Evolutionary conservation across 2,329 filamentous ascomycete genomes (phyloP).

Genomic region (Xylariales sp.): DNA sequence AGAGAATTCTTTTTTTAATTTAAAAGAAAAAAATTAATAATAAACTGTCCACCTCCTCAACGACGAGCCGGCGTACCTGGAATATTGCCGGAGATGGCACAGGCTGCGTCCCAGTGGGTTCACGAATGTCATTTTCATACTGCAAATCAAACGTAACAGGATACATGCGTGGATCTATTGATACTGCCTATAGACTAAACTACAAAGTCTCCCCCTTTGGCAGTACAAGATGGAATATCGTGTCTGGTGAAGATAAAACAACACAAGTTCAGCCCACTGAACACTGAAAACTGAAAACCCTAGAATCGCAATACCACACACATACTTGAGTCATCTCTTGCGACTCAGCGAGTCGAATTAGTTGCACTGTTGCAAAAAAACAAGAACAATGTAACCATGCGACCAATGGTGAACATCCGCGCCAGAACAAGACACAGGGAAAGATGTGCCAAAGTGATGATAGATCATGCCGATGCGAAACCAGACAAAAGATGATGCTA

Average conservation of each 20-base stretch:
- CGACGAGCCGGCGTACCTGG: too few relatives aligned
- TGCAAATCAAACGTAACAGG: slow-evolving; percentile 17
- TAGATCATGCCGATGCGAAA: slow-evolving; percentile 47
- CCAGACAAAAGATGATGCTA: slow-evolving; percentile 44
- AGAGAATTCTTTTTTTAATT: slow-evolving; percentile 14
- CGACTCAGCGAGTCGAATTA: slow-evolving; percentile 43
- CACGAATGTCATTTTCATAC: background rate
- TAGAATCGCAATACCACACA: slow-evolving; percentile 40
- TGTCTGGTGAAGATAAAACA: slow-evolving; percentile 48
- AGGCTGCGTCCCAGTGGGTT: background rate
- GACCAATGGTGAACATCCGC: slow-evolving; percentile 40
- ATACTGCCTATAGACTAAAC: slow-evolving; percentile 48
- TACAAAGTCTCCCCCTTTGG: slow-evolving; percentile 43
- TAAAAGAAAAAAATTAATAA: background rate
- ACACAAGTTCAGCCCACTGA: slow-evolving; percentile 41
- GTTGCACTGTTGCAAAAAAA: slow-evolving; percentile 41
- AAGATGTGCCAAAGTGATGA: slow-evolving; percentile 45
- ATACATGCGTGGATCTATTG: slow-evolving; percentile 42
- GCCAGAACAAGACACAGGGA: slow-evolving; percentile 40
- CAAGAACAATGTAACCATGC: slow-evolving; percentile 41
- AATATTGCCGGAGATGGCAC: background rate
- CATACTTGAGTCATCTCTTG: slow-evolving; percentile 45
- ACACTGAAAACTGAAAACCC: slow-evolving; percentile 23
- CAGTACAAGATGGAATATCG: slow-evolving; percentile 46
- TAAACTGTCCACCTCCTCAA: background rate